Evolutionary conservation across 768 basidiomycete genomes (phyloP).

Genomic region (Tulasnella sp.): DNA sequence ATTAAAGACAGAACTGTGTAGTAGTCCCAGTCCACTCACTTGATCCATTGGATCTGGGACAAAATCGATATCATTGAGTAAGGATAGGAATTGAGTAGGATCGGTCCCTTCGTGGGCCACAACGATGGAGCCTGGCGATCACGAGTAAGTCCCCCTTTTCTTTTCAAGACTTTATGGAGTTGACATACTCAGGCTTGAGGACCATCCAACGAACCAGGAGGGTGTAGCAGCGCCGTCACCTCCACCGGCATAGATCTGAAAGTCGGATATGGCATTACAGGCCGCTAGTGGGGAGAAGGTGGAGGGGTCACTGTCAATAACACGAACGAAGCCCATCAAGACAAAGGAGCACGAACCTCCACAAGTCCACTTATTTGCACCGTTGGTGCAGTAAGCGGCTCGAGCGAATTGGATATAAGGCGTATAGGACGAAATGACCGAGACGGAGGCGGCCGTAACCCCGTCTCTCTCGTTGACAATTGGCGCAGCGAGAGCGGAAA

Average conservation of each 20-base stretch:
- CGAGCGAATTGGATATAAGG: conserved; percentile 10
- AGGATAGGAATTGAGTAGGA: conserved; percentile 17
- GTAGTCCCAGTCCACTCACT: background rate
- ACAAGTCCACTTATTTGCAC: background rate
- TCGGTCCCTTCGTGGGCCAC: conserved; percentile 21
- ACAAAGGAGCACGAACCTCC: conserved; percentile 9
- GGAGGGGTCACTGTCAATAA: background rate
- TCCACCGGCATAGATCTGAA: conserved; percentile 9
- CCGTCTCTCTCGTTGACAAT: conserved; percentile 1
- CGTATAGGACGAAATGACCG: background rate
- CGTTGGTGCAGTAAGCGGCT: conserved; percentile 17
- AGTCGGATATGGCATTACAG: conserved; percentile 13
- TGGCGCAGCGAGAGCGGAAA: background rate
- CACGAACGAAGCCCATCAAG: background rate
- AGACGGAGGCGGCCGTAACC: conserved; percentile 7
- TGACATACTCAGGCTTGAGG: background rate
- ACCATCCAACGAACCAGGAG: conserved; percentile 17
- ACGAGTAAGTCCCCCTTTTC: background rate
- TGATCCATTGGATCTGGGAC: background rate
- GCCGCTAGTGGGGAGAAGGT: background rate
- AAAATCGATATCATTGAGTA: background rate
- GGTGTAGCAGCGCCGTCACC: conserved; percentile 19
- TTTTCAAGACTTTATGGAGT: background rate
- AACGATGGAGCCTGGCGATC: background rate
- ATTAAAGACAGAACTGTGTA: background rate